Percentiles rank a stretch among this genome's conserved stretches.
phyloP scores from a whole-genome alignment of 2,329 filamentous ascomycete species.

The Colletotrichum sp. region DNA sequence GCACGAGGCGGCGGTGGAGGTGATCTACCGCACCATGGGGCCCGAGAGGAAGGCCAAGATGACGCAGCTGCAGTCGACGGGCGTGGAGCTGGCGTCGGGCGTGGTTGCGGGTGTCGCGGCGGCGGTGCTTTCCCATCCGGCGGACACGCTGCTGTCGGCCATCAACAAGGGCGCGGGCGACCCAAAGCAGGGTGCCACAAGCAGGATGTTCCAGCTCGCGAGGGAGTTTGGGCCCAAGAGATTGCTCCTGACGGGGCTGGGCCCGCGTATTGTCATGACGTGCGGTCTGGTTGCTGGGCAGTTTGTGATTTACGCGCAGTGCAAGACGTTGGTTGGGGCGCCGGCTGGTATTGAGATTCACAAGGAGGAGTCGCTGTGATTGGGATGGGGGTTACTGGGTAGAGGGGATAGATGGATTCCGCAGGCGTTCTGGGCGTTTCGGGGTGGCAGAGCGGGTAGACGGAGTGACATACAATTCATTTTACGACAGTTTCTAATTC shows the following conservation, averaged over 20 bases:
- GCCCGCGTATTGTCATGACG: conserved; percentile 58
- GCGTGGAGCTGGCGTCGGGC: conserved; percentile 85
- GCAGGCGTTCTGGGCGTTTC: neutral
- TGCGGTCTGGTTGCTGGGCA: conserved; percentile 57
- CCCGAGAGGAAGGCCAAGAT: conserved; percentile 69
- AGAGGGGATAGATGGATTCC: neutral
- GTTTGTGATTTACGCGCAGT: conserved; percentile 62
- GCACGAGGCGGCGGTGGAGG: conserved; percentile 86
- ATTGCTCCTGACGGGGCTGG: conserved; percentile 51
- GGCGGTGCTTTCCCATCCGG: conserved; percentile 87
- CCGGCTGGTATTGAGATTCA: conserved; percentile 59
- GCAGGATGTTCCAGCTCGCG: conserved; percentile 57
- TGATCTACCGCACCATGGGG: conserved; percentile 74
- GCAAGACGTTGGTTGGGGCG: conserved; percentile 57
- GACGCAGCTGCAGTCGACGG: conserved; percentile 75
- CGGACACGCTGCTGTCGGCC: conserved; percentile 67
- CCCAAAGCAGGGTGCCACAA: conserved; percentile 50
- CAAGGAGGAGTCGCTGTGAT: conserved; percentile 40
- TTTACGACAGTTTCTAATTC: neutral
- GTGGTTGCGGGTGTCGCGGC: conserved; percentile 88
- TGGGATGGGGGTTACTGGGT: neutral
- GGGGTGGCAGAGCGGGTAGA: neutral
- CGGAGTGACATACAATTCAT: neutral
- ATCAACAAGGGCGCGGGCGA: conserved; percentile 62
- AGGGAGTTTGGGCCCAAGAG: conserved; percentile 55